Evolutionary conservation across 148 eudicot genomes (phyloP).

Genomic region (Cornus suecica): DNA sequence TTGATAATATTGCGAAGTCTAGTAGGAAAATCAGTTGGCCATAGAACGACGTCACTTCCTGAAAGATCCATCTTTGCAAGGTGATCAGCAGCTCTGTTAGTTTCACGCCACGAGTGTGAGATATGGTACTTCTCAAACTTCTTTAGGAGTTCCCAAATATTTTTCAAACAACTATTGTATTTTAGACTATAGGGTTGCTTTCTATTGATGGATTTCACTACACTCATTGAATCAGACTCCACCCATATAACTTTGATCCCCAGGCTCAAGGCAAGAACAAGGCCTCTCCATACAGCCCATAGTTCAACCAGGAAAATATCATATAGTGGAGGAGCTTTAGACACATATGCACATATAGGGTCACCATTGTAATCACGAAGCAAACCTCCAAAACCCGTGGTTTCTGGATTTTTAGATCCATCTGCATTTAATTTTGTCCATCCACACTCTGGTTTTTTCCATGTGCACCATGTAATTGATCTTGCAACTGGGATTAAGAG

Average conservation of each 20-base stretch:
- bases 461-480: conserved; percentile 12
- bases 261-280: conserved; percentile 19
- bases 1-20: conserved; percentile 7
- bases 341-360: conserved; percentile 22
- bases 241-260: conserved; percentile 24
- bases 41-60: conserved; percentile 14
- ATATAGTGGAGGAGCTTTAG: conserved; percentile 5
- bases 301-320: conserved; percentile 27
- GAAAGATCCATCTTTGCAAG: conserved; percentile 19
- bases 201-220: conserved; percentile 20
- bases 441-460: conserved; percentile 21
- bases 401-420: conserved; percentile 18
- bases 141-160: conserved; percentile 15
- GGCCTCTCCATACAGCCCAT: conserved; percentile 30
- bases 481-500: conserved; percentile 7
- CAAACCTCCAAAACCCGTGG: conserved; percentile 24
- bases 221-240: conserved; percentile 24
- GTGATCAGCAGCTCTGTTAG: conserved; percentile 25
- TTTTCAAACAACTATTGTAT: conserved; percentile 11
- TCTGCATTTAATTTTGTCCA: conserved; percentile 26
- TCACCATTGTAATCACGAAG: conserved; percentile 17
- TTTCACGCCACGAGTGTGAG: conserved; percentile 24
- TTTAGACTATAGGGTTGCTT: conserved; percentile 16
- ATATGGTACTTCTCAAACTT: conserved; percentile 18
- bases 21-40: conserved; percentile 8